Evolutionary conservation across 164 flowering plant genomes (phyloP).

Genomic region (Stephania yunnanensis): DNA sequence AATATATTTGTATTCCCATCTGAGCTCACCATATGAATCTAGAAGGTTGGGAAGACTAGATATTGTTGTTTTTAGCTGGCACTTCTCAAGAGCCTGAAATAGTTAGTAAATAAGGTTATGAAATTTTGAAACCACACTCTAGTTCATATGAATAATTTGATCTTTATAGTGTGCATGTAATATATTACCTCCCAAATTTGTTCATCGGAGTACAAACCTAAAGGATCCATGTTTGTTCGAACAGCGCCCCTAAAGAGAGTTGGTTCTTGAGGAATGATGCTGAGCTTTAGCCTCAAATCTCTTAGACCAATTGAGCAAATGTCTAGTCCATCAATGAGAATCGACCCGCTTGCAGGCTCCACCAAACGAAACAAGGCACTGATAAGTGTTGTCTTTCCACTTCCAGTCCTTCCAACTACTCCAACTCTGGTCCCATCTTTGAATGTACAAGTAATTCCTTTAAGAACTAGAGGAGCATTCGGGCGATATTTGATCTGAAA

Average conservation of each 20-base stretch:
- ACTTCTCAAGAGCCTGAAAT: conserved; percentile 67
- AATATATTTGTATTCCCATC: not conserved
- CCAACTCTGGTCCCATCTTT: conserved; percentile 71
- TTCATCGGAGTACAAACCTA: conserved; percentile 61
- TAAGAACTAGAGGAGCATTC: conserved; percentile 72
- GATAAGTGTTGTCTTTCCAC: conserved; percentile 80
- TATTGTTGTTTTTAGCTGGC: conserved; percentile 60
- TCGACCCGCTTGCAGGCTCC: conserved; percentile 65
- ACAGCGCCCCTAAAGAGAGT: conserved; percentile 77
- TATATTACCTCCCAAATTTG: conserved; percentile 73
- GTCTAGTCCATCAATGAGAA: conserved; percentile 63
- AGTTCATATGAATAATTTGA: not conserved
- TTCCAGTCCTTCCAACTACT: conserved; percentile 91
- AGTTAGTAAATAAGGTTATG: not conserved
- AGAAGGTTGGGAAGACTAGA: conserved; percentile 52
- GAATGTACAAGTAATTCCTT: conserved; percentile 77
- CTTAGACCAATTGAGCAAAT: conserved; percentile 66
- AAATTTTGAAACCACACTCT: not conserved
- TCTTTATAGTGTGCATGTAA: not conserved
- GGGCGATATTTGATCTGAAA: conserved; percentile 73
- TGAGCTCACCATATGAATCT: conserved; percentile 57
- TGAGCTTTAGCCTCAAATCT: conserved; percentile 69
- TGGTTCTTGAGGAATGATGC: conserved; percentile 91
- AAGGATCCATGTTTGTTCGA: conserved; percentile 76
- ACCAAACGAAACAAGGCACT: conserved; percentile 81